Percentiles rank a stretch among this genome's conserved stretches.
These are phyloP conservation scores for Fusarium staphyleae DNA, from an alignment of 2,329 filamentous ascomycete genomes.

Conservation along the genomic window DNA sequence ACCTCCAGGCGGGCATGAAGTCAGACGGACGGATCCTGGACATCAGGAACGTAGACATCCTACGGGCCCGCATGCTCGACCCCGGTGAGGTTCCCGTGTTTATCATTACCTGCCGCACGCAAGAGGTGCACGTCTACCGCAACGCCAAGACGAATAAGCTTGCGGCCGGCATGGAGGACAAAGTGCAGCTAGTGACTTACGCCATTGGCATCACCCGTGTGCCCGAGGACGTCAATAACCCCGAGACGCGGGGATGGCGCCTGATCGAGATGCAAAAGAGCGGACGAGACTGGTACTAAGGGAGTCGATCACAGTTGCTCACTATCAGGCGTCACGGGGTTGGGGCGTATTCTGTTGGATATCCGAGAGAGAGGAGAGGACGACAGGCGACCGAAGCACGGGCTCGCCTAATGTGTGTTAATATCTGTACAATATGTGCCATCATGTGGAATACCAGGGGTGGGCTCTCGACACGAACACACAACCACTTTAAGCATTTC, in stretches of 20 bases:
- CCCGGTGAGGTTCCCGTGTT: constrained; percentile 93
- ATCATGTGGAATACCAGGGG: constrained; percentile 40
- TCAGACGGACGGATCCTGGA: constrained; percentile 95
- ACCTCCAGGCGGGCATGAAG: constrained; percentile 89
- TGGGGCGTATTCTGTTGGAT: constrained; percentile 35
- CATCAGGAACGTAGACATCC: constrained; percentile 90
- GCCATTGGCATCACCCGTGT: constrained; percentile 95
- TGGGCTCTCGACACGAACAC: constrained; percentile 36
- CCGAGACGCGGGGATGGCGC: constrained; percentile 95
- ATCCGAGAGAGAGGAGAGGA: constrained; percentile 23
- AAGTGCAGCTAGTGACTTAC: constrained; percentile 97
- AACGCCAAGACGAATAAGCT: constrained; percentile 90
- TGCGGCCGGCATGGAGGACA: constrained; percentile 97
- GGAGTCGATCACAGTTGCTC: constrained; percentile 17
- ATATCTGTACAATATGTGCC: constrained; percentile 46
- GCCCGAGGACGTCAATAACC: constrained; percentile 94
- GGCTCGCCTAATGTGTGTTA: constrained; percentile 41
- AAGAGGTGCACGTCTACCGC: constrained; percentile 96
- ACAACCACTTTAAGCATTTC: constrained; percentile 29
- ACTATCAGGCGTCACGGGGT: constrained; percentile 33
- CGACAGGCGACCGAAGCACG: constrained; percentile 16
- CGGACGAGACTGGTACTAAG: constrained; percentile 80
- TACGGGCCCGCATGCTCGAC: constrained; percentile 80
- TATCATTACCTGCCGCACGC: constrained; percentile 94
- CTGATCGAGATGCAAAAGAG: constrained; percentile 99